Conservation (phyloP, 768 basidiomycete genomes). For the Mycena polygramma region DNA sequence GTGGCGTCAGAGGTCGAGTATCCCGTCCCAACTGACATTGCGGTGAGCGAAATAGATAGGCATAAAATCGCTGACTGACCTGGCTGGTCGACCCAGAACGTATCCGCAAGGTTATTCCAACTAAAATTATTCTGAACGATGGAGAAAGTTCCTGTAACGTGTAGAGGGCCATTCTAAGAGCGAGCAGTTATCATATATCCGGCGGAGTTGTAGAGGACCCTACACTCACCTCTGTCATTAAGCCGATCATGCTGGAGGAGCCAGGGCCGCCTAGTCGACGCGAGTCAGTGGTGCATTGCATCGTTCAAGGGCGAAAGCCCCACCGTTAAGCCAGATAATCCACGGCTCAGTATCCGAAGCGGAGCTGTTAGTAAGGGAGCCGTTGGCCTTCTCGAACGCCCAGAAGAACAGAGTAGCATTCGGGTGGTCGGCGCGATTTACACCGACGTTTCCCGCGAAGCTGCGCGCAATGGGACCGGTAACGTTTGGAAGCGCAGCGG, state of each 20-base stretch:
- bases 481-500: constrained; percentile 66
- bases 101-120: constrained; percentile 75
- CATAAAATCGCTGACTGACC: constrained; percentile 54
- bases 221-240: constrained; percentile 70
- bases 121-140: constrained; percentile 65
- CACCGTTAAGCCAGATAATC: constrained; percentile 82
- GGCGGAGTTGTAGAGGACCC: too few relatives aligned
- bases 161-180: constrained; percentile 76
- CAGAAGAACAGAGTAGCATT: constrained; percentile 77
- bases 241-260: constrained; percentile 74
- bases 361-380: constrained; percentile 62
- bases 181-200: not conserved
- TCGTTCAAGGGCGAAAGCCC: constrained; percentile 41
- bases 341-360: constrained; percentile 61
- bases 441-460: constrained; percentile 75
- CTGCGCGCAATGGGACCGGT: constrained; percentile 63
- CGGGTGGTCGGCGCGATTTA: constrained; percentile 68
- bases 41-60: not conserved
- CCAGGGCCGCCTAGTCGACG: constrained; percentile 62
- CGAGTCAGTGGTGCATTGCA: not conserved
- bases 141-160: constrained; percentile 63
- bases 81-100: constrained; percentile 79
- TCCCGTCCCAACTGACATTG: constrained; percentile 57
- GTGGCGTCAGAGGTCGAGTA: constrained; percentile 72
- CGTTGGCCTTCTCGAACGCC: constrained; percentile 69